Conservation (phyloP, 192 early-diverging fungal genomes). For the Linnemannia exigua region DNA sequence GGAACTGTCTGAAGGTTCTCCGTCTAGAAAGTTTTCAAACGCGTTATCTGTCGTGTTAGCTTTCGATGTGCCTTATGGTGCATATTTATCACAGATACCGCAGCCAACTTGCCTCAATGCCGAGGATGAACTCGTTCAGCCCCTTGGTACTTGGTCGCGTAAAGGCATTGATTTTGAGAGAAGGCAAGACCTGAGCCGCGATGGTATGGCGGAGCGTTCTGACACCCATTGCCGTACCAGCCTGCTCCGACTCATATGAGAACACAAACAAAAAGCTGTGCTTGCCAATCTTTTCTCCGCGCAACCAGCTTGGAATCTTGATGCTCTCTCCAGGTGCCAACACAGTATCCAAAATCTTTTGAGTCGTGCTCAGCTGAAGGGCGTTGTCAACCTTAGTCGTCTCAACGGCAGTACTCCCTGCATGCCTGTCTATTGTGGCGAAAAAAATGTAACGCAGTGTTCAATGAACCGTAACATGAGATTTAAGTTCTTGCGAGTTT, state of each 20-base stretch:
- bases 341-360: conserved; percentile 35
- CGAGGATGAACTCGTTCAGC: conserved; percentile 90
- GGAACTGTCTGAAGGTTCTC: conserved; percentile 78
- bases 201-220: conserved; percentile 76
- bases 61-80: neutral
- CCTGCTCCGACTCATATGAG: conserved; percentile 83
- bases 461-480: too few relatives aligned
- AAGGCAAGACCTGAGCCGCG: conserved; percentile 80
- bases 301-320: conserved; percentile 88
- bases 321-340: conserved; percentile 80
- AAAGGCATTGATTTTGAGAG: conserved; percentile 95
- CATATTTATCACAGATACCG: neutral
- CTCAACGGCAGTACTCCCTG: conserved; percentile 28
- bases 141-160: conserved; percentile 84
- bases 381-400: conserved; percentile 62
- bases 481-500: neutral
- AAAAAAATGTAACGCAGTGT: neutral
- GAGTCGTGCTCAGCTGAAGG: conserved; percentile 51
- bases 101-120: conserved; percentile 80
- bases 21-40: conserved; percentile 58
- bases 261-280: conserved; percentile 86
- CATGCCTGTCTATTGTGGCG: conserved; percentile 22
- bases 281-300: conserved; percentile 92
- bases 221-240: conserved; percentile 70
- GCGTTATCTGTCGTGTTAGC: neutral